phyloP scores from a whole-genome alignment of 129 eudicot genomes.

The Solidago caesia region DNA sequence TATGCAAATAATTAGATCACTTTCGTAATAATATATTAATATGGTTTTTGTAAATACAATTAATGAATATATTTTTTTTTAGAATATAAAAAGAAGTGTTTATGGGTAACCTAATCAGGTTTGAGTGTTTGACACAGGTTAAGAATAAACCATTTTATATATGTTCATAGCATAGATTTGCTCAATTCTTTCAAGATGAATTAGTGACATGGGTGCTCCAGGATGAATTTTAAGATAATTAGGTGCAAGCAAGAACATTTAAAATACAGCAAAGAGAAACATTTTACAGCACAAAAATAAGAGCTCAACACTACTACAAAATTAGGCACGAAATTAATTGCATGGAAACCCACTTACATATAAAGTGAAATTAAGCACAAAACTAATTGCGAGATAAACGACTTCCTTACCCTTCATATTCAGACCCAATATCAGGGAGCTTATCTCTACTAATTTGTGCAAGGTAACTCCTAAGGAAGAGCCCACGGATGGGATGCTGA shows the following conservation, averaged over 20 bases:
- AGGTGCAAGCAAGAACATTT: conserved; percentile 9
- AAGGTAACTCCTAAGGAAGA: conserved; percentile 90
- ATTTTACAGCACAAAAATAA: background rate
- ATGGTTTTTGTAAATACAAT: no score
- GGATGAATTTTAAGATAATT: background rate
- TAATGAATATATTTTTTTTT: no score
- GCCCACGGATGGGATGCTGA: conserved; percentile 96
- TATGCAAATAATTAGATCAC: no score
- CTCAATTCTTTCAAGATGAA: conserved; percentile 2
- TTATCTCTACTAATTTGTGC: conserved; percentile 93
- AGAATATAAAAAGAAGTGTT: no score
- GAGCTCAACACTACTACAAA: conserved; percentile 9
- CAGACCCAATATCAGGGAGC: conserved; percentile 89
- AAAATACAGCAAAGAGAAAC: background rate
- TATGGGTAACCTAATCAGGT: no score
- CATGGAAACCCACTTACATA: background rate
- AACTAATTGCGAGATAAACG: conserved; percentile 12
- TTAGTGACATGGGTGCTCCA: conserved; percentile 7
- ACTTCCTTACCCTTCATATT: conserved; percentile 83
- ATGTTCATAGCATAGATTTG: background rate
- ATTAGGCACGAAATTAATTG: background rate
- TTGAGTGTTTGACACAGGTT: no score
- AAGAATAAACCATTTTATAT: no score
- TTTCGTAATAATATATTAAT: no score
- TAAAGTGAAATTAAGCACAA: conserved; percentile 3